Conservation (phyloP, 73 alveolate species). For the Stentor roeselii region DNA sequence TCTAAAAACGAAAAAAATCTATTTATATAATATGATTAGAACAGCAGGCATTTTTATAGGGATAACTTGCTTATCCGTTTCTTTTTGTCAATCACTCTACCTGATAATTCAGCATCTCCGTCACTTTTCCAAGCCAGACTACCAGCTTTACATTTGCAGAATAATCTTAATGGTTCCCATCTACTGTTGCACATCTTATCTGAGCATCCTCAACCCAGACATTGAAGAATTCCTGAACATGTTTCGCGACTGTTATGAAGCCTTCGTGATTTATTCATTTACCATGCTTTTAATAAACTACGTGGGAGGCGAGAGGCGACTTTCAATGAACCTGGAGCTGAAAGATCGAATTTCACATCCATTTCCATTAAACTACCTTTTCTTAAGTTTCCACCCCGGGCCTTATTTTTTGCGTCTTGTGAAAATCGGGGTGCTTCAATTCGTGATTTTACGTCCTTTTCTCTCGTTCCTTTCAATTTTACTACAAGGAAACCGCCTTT, state of each 20-base stretch:
- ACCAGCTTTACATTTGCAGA: neutral
- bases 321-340: constrained; percentile 48
- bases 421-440: constrained; percentile 52
- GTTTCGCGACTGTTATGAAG: constrained; percentile 57
- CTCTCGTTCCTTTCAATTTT: constrained; percentile 47
- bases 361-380: constrained; percentile 46
- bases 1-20: no score
- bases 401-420: constrained; percentile 42
- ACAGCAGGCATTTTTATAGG: no score
- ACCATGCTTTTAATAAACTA: constrained; percentile 45
- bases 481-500: constrained; percentile 32
- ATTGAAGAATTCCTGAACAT: constrained; percentile 32
- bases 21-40: no score
- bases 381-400: constrained; percentile 41
- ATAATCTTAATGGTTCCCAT: neutral
- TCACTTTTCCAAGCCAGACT: neutral
- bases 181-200: constrained; percentile 36
- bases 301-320: constrained; percentile 51
- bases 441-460: constrained; percentile 54
- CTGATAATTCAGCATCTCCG: neutral
- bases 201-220: constrained; percentile 31
- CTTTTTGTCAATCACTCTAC: no score
- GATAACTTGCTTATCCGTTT: no score
- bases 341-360: constrained; percentile 49
- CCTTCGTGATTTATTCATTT: constrained; percentile 52